Base-by-base conservation (phyloP, 441 rosid species). In the Pelargonium cotyledonis region DNA sequence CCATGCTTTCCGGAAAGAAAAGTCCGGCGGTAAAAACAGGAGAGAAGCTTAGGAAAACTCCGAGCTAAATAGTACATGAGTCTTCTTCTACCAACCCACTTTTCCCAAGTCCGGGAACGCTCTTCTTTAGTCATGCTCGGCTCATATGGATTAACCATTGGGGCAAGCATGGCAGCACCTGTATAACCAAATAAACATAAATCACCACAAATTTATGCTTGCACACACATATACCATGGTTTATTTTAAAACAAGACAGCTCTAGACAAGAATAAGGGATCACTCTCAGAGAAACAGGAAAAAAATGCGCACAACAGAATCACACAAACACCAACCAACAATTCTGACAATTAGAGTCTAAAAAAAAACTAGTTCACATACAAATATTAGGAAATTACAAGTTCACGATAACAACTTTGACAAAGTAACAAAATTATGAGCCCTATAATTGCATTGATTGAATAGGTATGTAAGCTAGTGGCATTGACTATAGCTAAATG, bases 101-200 rank as follows among this genome's bases (percentile, higher is more conserved):
- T 75, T 65, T 80, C 85, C 93, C 93, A 88, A 47, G 84, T 80
- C 73, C 80, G 81, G 67, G 57, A 77, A 70, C 69, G 76, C 81
- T 88, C 93, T 70, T 88, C 89, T 74, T 82, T 88, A 12, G 79
- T 63, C 88, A 88, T 72, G 81, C 85, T 82, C 67, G 87, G 76
- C 44, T 86, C 89, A 65, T 85, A 88, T 21, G 93, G 90, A 73
- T 83, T 88, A 49, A 85, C 75, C 71, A 82, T 72, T 1, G 93
- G 87, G 55, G 89, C 85, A 63, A 88, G 69, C 79, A 88, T 62
- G 68, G 85, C 84, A 31, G 80, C 88, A 29, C 88, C 93, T 88
- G 82, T 47, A 72, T 66, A 72, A 70, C 70, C 63, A 78, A 74
- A 66, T 49, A 49, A 47, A 57, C 0, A 55, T 16, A 21, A 55